Conservation (phyloP, 2,329 filamentous ascomycete genomes). For the Neofusicoccum ribis region DNA sequence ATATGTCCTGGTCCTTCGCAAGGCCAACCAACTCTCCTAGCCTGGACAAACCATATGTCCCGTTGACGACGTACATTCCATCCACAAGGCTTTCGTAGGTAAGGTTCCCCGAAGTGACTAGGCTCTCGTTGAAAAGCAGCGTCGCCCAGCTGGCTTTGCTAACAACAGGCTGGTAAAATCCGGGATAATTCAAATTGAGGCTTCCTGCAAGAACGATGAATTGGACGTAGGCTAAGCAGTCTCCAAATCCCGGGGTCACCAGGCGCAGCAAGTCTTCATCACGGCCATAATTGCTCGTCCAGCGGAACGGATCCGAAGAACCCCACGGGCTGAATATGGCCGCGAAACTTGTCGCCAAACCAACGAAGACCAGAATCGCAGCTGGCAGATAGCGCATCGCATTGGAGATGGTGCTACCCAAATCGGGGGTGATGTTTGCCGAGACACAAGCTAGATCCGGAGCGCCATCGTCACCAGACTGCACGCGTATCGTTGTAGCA, state of each 20-base stretch:
- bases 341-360: conserved; percentile 77
- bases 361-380: conserved; percentile 75
- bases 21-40: conserved; percentile 84
- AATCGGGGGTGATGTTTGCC: conserved; percentile 77
- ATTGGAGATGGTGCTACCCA: conserved; percentile 68
- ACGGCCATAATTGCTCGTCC: conserved; percentile 96
- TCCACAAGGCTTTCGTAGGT: conserved; percentile 67
- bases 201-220: conserved; percentile 87
- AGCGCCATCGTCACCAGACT: conserved; percentile 67
- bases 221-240: conserved; percentile 96
- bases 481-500: conserved; percentile 68
- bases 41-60: conserved; percentile 74
- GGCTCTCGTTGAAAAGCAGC: conserved; percentile 90
- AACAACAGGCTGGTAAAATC: conserved; percentile 88
- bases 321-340: conserved; percentile 94
- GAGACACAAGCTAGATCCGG: conserved; percentile 77
- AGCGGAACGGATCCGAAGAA: conserved; percentile 83
- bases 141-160: conserved; percentile 87
- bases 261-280: conserved; percentile 88
- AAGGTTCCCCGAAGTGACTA: conserved; percentile 68
- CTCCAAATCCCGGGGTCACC: conserved; percentile 93
- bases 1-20: conserved; percentile 73
- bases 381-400: conserved; percentile 76
- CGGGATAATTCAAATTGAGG: conserved; percentile 84
- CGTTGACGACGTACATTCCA: conserved; percentile 81